Conservation (phyloP, 2,329 filamentous ascomycete genomes). For the Cladosporium sp. region DNA sequence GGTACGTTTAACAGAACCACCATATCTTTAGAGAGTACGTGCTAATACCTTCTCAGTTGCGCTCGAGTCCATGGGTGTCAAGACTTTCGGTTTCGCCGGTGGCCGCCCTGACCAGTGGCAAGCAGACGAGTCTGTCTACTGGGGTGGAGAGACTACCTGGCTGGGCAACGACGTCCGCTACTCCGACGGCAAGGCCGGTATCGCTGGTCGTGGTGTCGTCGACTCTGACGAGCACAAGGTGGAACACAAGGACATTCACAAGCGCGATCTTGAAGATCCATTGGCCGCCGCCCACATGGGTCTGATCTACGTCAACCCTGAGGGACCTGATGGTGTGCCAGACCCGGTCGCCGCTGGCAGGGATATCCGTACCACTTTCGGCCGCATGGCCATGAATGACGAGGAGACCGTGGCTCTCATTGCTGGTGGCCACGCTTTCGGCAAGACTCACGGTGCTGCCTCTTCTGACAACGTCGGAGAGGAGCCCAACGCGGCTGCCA, state of each 20-base stretch:
- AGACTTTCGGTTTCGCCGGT: conserved; percentile 68
- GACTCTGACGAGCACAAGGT: conserved; percentile 40
- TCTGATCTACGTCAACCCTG: conserved; percentile 77
- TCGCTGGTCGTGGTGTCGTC: conserved; percentile 38
- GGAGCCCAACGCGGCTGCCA: conserved; percentile 60
- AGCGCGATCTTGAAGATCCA: conserved; percentile 62
- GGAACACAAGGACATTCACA: conserved; percentile 42
- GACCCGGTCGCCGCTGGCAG: conserved; percentile 64
- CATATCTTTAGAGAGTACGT: background rate
- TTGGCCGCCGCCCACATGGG: conserved; percentile 68
- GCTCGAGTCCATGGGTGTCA: conserved; percentile 70
- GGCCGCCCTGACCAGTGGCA: conserved; percentile 70
- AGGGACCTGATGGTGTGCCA: conserved; percentile 67
- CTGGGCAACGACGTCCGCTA: conserved; percentile 71
- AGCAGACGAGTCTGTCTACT: conserved; percentile 71
- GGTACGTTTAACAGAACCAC: conserved; percentile 26
- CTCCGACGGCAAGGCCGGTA: conserved; percentile 46
- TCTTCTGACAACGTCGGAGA: conserved; percentile 58
- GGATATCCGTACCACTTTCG: conserved; percentile 71
- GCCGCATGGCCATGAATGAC: conserved; percentile 78
- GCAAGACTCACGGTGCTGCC: conserved; percentile 74
- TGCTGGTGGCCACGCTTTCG: conserved; percentile 71
- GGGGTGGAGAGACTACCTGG: conserved; percentile 71
- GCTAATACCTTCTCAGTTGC: conserved; percentile 41
- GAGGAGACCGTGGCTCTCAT: conserved; percentile 77